Evolutionary conservation across 164 flowering plant genomes (phyloP), one percentile per base, ranked within the genome.

Genomic region (Macadamia integrifolia): DNA sequence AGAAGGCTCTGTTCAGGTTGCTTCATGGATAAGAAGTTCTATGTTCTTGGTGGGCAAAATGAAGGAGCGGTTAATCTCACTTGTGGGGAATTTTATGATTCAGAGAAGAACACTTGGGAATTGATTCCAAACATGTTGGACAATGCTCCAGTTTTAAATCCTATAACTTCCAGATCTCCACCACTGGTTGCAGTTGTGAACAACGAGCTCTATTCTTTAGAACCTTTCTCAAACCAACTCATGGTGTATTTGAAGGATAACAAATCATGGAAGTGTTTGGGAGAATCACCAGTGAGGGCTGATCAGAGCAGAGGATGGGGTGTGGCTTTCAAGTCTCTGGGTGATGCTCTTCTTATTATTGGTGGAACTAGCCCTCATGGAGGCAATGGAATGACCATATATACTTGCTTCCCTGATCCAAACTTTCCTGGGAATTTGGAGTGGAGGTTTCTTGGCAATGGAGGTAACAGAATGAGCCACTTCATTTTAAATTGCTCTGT

Each of bases 241-340:
- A 83, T 80, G 70, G 77, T 84, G 50, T 92, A 90, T 70, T 35
- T 79, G 76, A 87, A 88, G 83, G 66, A 9, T 53, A 81, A 69
- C 62, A 90, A 86, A 15, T 69, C 77, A 6, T 92, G 98, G 98
- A 88, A 71, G 80, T 80, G 59, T 14, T 31, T 90, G 32, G 96
- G 98, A 6, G 65, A 53, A 3, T 90, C 82, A 2, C 98, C 98
- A 0, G 88, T 90, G 2, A 74, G 85, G 63, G 95, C 98, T 2
- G 90, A 85, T 74, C 76, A 68, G n/a, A 71, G 76, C 50, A 70
- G 74, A 62, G 98, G 98, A 18, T 92, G 98, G 96, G 98, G 98
- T 11, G 84, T 92, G 10, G 98, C 96, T 1, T 92, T 92, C 74
- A 90, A 88, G 81, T 85, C 98, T 0, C 69, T 88, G 58, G 98